Percentiles rank a stretch among this genome's conserved stretches.
Evolutionary conservation across 1,139 yeast genomes (phyloP).

Genomic region (Hyphopichia buzzinii): DNA sequence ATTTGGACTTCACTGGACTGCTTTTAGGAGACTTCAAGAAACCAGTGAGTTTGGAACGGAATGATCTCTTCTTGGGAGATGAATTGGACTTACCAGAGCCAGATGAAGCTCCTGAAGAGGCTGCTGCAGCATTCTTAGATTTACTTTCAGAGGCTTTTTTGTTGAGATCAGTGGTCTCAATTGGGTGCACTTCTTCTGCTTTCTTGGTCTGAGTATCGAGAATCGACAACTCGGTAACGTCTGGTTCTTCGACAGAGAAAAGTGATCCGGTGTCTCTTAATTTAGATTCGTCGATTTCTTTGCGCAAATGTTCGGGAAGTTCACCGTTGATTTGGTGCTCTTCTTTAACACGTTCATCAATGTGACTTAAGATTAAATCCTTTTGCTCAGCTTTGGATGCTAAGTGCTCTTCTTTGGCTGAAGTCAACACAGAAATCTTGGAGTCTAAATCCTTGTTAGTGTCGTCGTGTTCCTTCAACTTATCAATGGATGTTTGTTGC

Average conservation of each 20-base stretch:
- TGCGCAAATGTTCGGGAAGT: constrained; percentile 53
- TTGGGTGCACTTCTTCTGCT: constrained; percentile 1
- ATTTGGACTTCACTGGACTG: constrained; percentile 1
- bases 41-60: constrained; percentile 3
- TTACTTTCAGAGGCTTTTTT: not conserved
- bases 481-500: constrained; percentile 22
- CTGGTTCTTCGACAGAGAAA: constrained; percentile 26
- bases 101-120: not conserved
- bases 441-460: constrained; percentile 30
- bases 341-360: constrained; percentile 37
- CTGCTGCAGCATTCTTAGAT: not conserved
- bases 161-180: constrained; percentile 2
- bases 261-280: constrained; percentile 42
- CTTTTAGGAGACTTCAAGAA: constrained; percentile 2
- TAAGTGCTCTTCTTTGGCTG: constrained; percentile 28
- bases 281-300: constrained; percentile 40
- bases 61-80: not conserved
- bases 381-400: constrained; percentile 31
- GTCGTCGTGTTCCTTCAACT: constrained; percentile 24
- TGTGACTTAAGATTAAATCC: constrained; percentile 28
- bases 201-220: constrained; percentile 2
- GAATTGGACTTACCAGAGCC: not conserved
- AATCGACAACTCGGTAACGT: constrained; percentile 1
- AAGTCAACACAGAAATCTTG: constrained; percentile 28
- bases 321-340: constrained; percentile 46